Conservation (phyloP, 164 flowering plant species). For the Chimonanthus praecox region DNA sequence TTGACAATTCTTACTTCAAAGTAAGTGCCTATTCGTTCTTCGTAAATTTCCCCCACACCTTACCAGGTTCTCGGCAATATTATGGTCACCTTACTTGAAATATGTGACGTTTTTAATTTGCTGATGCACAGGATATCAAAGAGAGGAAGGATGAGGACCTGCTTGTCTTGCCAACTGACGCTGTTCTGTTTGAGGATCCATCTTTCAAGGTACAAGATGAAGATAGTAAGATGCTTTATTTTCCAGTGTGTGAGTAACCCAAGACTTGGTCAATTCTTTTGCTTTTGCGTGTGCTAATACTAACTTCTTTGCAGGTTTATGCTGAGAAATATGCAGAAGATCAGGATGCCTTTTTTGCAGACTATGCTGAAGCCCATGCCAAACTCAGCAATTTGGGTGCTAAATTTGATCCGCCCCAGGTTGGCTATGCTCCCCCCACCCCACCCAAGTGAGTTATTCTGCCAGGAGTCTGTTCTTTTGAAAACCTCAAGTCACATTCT, state of each 20-base stretch:
- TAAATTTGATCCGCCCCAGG: slow-evolving; percentile 97
- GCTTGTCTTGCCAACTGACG: slow-evolving; percentile 94
- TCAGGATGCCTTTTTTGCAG: slow-evolving; percentile 85
- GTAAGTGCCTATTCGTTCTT: slow-evolving; percentile 24
- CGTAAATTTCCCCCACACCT: neutral
- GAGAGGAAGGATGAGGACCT: slow-evolving; percentile 81
- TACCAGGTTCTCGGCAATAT: neutral
- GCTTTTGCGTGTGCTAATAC: neutral
- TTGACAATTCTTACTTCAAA: slow-evolving; percentile 97
- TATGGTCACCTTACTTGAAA: neutral
- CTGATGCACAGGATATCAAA: slow-evolving; percentile 65
- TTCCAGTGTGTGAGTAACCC: neutral
- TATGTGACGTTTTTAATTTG: neutral
- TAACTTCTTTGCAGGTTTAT: slow-evolving; percentile 49
- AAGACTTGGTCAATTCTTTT: neutral
- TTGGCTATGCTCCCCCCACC: slow-evolving; percentile 13
- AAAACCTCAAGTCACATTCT: neutral
- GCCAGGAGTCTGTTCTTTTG: neutral
- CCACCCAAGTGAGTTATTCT: neutral
- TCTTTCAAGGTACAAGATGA: slow-evolving; percentile 62
- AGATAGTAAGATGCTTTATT: neutral
- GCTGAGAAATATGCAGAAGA: slow-evolving; percentile 94
- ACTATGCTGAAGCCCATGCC: slow-evolving; percentile 99
- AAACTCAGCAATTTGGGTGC: slow-evolving; percentile 96
- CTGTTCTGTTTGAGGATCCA: slow-evolving; percentile 90